phyloP scores from a whole-genome alignment of 345 rosid species.

The Gossypium herbaceum region DNA sequence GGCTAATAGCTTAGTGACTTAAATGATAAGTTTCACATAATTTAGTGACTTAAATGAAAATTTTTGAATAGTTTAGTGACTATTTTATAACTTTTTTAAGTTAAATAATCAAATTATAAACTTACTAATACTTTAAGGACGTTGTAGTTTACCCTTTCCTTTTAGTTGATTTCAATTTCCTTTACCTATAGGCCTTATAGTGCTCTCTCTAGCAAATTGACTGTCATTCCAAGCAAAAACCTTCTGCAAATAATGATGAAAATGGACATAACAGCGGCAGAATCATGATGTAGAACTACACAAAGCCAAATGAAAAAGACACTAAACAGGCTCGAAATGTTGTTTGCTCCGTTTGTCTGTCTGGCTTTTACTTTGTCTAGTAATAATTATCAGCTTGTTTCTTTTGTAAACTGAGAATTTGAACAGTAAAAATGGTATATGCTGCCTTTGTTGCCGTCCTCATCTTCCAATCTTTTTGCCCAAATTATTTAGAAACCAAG shows the following conservation, averaged over 20 bases:
- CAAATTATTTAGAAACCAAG: neutral
- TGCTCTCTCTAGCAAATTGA: neutral
- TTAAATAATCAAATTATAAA: too few relatives aligned
- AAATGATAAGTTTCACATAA: too few relatives aligned
- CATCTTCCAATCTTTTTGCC: neutral
- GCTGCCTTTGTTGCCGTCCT: too few relatives aligned
- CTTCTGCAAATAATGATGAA: neutral
- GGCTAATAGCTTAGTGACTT: too few relatives aligned
- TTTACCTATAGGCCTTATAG: neutral
- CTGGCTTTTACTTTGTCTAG: neutral
- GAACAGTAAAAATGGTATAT: too few relatives aligned
- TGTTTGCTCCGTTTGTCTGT: neutral
- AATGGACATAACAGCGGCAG: neutral
- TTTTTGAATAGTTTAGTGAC: fast-evolving
- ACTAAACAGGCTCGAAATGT: neutral
- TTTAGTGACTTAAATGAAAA: too few relatives aligned
- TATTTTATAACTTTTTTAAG: fast-evolving
- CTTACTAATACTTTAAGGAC: too few relatives aligned
- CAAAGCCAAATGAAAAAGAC: neutral
- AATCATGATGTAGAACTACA: neutral
- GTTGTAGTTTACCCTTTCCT: neutral
- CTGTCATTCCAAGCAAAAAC: neutral
- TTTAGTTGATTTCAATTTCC: neutral
- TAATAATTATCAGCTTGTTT: neutral
- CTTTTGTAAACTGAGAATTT: too few relatives aligned